Base-by-base conservation (phyloP, 2,329 filamentous ascomycete species). In the Calonectria crousiana region DNA sequence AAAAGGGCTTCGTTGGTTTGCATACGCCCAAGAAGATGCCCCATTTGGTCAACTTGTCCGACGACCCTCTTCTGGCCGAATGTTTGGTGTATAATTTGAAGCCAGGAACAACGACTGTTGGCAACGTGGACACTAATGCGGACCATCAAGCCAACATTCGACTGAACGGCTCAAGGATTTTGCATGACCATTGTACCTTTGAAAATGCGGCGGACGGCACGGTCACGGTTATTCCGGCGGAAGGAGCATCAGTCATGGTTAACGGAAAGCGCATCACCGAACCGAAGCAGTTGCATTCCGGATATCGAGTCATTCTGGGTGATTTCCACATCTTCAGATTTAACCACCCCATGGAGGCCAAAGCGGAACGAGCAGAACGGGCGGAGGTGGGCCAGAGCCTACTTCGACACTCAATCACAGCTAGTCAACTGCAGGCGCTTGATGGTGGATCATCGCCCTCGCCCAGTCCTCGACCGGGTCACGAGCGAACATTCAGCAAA, bases 321-420 rank as follows among this genome's bases (percentile, higher is more conserved):
- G 97, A 99, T 84, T 99, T 99, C 80, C 97, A 99, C 84, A 99
- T 99, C 75, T 98, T 99, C 86, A 91, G 97, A 71, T 99, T 99
- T 88, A 99, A 98, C 81, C 96, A 99, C 82, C 97, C 97, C 0
- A 94, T 98, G 88, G 97, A 99, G 86, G 97, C 97, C 36, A 93
- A 95, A 73, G 96, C 96, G 4, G 97, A 99, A 85, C 89, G 97
- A 73, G 96, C 96, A 4, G 97, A 99, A 85, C 89, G 97, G 69
- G 96, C 95, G 16, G 95, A 98, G 81, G 95, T 83, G 13, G 82
- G 94, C 76, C 92, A 95, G 82, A 98, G 95, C 81, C 87, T 98
- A 26, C 88, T 99, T 72, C 93, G 96, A 58, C 96, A 98, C 82
- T 97, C 96, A 1, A 86, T 93, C 44, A 92, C 92, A 6, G 90